Percentiles rank a stretch among this genome's conserved stretches.
Conservation (phyloP, 179 eudicot species). For the Sideroxylon spinosum region DNA sequence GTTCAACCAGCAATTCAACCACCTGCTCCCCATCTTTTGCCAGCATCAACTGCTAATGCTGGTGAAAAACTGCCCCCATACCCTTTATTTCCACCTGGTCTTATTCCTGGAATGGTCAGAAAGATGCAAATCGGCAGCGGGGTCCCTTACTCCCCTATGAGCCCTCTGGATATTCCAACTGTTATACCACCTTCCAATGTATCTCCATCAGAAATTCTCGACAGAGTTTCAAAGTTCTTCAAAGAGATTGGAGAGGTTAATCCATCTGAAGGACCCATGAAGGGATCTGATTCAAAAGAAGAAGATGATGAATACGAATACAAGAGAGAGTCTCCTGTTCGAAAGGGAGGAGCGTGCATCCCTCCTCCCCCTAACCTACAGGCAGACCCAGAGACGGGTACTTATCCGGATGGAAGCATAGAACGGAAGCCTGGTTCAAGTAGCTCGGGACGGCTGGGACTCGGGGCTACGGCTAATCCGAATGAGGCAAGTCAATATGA, state of each 20-base stretch:
- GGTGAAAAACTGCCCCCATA: slow-evolving; percentile 79
- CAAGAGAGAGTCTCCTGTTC: slow-evolving; percentile 59
- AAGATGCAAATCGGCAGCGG: slow-evolving; percentile 96
- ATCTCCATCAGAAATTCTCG: slow-evolving; percentile 68
- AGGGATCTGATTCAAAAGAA: slow-evolving; percentile 48
- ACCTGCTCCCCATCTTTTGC: slow-evolving; percentile 31
- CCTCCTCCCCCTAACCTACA: slow-evolving; percentile 84
- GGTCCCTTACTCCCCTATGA: slow-evolving; percentile 94
- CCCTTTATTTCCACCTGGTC: slow-evolving; percentile 94
- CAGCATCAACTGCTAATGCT: slow-evolving; percentile 29
- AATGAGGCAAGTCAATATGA: slow-evolving; percentile 84
- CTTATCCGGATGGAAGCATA: slow-evolving; percentile 50
- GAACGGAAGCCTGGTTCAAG: slow-evolving; percentile 56
- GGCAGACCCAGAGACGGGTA: slow-evolving; percentile 49
- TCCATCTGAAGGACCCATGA: slow-evolving; percentile 87
- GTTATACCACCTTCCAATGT: slow-evolving; percentile 70
- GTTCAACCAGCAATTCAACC: slow-evolving; percentile 44
- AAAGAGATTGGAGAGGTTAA: slow-evolving; percentile 91
- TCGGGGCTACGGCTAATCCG: slow-evolving; percentile 70
- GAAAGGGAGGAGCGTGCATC: slow-evolving; percentile 93
- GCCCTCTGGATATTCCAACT: slow-evolving; percentile 93
- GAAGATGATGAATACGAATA: slow-evolving; percentile 51
- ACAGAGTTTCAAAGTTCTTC: slow-evolving; percentile 79
- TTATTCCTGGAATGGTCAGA: slow-evolving; percentile 90
- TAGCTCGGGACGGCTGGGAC: slow-evolving; percentile 72